phyloP scores from a whole-genome alignment of 2,329 filamentous ascomycete genomes.

The Penicillium sp. region DNA sequence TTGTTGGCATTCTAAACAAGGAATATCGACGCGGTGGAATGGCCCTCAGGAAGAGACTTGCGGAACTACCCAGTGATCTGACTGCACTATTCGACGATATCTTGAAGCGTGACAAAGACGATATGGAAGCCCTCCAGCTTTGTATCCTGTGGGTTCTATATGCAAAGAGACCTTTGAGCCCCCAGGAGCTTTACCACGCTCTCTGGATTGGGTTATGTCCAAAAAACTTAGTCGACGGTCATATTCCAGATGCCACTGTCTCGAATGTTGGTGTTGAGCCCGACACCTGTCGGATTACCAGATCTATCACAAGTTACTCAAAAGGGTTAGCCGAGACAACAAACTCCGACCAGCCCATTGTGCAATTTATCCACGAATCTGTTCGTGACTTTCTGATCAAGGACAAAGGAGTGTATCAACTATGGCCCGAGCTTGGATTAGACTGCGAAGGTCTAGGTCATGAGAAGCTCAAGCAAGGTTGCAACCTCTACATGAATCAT shows the following conservation, averaged over 20 bases:
- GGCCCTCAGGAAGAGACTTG: constrained; percentile 38
- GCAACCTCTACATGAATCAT: constrained; percentile 12
- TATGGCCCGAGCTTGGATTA: constrained; percentile 35
- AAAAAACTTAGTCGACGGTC: not conserved
- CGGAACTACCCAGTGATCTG: constrained; percentile 46
- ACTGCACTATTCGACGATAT: constrained; percentile 56
- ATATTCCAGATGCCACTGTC: constrained; percentile 3
- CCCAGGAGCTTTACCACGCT: constrained; percentile 38
- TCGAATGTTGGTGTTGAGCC: not conserved
- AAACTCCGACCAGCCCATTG: constrained; percentile 19
- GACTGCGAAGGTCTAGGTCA: constrained; percentile 39
- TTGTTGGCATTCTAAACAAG: constrained; percentile 50
- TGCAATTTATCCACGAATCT: constrained; percentile 42
- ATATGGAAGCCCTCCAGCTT: constrained; percentile 45
- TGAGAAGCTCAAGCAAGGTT: constrained; percentile 45
- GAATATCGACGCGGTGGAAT: constrained; percentile 28
- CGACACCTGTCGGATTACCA: not conserved
- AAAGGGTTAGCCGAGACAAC: constrained; percentile 36
- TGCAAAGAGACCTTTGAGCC: constrained; percentile 34
- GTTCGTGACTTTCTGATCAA: constrained; percentile 37
- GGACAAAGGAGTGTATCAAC: constrained; percentile 27
- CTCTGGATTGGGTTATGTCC: constrained; percentile 14
- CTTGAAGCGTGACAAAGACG: constrained; percentile 48
- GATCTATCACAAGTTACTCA: constrained; percentile 28
- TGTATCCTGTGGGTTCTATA: constrained; percentile 60